These are phyloP conservation scores for Elsinoe necatrix DNA, from an alignment of 2,329 filamentous ascomycete species.

Conservation along the genomic window DNA sequence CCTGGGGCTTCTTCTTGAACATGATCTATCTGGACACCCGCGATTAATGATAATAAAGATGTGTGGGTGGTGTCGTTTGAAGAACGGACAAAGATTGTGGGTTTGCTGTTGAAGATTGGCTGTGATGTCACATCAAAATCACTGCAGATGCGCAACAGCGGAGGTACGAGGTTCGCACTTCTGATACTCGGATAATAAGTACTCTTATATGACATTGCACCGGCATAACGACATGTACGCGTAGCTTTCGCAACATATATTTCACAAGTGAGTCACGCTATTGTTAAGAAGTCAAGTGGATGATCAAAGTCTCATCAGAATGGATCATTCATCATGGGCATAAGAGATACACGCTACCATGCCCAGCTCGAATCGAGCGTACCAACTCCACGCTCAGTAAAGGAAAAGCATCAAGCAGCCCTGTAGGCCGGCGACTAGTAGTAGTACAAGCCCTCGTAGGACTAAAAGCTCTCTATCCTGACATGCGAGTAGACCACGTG, in stretches of 20 bases:
- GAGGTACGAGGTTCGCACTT: background rate
- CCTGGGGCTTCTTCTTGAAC: conserved; percentile 33
- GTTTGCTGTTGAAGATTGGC: background rate
- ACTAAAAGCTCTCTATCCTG: background rate
- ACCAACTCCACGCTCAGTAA: background rate
- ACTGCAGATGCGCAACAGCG: background rate
- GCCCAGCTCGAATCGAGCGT: conserved; percentile 1
- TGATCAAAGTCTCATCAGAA: background rate
- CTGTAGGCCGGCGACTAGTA: background rate
- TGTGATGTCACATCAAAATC: background rate
- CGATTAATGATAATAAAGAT: background rate
- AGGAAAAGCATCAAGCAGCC: background rate
- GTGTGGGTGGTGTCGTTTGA: background rate
- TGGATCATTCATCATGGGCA: background rate
- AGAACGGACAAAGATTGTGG: background rate
- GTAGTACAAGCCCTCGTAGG: background rate
- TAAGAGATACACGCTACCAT: background rate
- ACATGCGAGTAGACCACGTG: background rate
- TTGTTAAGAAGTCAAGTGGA: background rate
- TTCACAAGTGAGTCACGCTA: background rate
- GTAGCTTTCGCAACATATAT: too few species aligned
- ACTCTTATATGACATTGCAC: background rate
- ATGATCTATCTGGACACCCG: conserved; percentile 18
- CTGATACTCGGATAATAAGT: background rate
- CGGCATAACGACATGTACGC: background rate